These are phyloP conservation scores for Anacardium occidentale DNA, from an alignment of 345 rosid genomes.

Conservation along the genomic window DNA sequence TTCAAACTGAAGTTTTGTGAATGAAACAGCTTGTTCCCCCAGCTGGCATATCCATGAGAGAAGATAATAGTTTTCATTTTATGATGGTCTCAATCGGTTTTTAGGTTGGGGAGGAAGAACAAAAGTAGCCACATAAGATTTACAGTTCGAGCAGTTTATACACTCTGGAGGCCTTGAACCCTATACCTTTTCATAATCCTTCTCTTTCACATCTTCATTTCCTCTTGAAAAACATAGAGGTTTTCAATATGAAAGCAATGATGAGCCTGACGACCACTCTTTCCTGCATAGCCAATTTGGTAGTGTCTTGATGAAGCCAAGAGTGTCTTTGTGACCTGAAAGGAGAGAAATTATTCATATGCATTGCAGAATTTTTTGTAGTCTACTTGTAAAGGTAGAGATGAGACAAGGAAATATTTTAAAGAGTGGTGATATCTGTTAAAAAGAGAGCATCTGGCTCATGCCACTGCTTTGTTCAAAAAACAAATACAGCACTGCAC, in stretches of 20 bases:
- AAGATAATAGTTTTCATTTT: constrained; percentile 34
- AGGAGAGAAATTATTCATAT: not conserved
- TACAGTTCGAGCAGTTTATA: constrained; percentile 34
- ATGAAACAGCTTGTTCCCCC: constrained; percentile 41
- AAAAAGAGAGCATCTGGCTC: not conserved
- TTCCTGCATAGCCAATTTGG: constrained; percentile 11
- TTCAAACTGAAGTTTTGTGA: no score
- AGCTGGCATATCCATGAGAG: constrained; percentile 43
- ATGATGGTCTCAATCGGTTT: constrained; percentile 7
- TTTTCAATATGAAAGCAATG: not conserved
- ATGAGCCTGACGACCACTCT: constrained; percentile 21
- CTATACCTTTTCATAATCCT: constrained; percentile 27
- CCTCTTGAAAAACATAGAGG: not conserved
- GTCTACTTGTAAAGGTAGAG: not conserved
- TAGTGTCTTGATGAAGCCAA: constrained; percentile 26
- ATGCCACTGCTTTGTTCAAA: not conserved
- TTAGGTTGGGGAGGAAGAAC: constrained; percentile 32
- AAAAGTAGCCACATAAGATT: constrained; percentile 41
- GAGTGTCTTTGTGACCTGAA: not conserved
- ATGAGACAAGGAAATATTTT: not conserved
- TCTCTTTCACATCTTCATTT: constrained; percentile 10
- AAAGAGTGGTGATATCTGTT: not conserved
- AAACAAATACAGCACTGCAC: not conserved
- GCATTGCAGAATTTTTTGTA: not conserved
- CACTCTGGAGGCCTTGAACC: constrained; percentile 45